These are phyloP conservation scores for Phialophora verrucosa DNA, from an alignment of 2,329 filamentous ascomycete genomes.

Conservation along the genomic window DNA sequence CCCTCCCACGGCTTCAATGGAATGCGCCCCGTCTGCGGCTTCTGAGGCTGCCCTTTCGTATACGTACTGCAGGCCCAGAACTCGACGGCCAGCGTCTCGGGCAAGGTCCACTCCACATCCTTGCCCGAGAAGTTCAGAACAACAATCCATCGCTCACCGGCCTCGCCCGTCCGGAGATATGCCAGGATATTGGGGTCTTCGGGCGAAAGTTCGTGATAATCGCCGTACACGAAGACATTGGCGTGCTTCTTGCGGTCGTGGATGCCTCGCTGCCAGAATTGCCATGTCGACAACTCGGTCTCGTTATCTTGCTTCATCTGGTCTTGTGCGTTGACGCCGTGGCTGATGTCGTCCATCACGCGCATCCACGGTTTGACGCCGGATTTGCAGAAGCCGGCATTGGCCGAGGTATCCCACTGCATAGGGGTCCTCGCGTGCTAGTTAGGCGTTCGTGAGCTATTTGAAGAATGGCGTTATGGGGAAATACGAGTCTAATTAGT, in stretches of 20 bases:
- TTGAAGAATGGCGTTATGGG: background rate
- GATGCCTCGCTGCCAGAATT: conserved; percentile 40
- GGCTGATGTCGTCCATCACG: conserved; percentile 60
- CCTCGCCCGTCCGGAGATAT: conserved; percentile 30
- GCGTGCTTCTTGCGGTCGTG: conserved; percentile 36
- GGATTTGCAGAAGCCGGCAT: conserved; percentile 38
- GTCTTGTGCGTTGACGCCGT: conserved; percentile 61
- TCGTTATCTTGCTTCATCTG: conserved; percentile 51
- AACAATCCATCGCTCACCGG: conserved; percentile 35
- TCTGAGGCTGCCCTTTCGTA: conserved; percentile 31
- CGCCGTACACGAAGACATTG: conserved; percentile 40
- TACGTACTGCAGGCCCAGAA: conserved; percentile 38
- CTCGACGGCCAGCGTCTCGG: conserved; percentile 31
- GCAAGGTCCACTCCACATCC: conserved; percentile 36
- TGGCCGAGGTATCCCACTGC: conserved; percentile 35
- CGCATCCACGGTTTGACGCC: conserved; percentile 63
- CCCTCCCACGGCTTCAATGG: conserved; percentile 39
- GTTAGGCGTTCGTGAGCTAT: background rate
- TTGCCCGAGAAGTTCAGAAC: conserved; percentile 40
- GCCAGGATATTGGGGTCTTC: conserved; percentile 35
- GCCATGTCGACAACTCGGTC: conserved; percentile 36
- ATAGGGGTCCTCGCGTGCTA: conserved; percentile 43
- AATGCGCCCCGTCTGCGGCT: conserved; percentile 29
- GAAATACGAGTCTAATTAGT: background rate
- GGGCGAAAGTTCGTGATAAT: conserved; percentile 36